phyloP scores from a whole-genome alignment of 148 eudicot genomes.

The Rhododendron ferrugineum region DNA sequence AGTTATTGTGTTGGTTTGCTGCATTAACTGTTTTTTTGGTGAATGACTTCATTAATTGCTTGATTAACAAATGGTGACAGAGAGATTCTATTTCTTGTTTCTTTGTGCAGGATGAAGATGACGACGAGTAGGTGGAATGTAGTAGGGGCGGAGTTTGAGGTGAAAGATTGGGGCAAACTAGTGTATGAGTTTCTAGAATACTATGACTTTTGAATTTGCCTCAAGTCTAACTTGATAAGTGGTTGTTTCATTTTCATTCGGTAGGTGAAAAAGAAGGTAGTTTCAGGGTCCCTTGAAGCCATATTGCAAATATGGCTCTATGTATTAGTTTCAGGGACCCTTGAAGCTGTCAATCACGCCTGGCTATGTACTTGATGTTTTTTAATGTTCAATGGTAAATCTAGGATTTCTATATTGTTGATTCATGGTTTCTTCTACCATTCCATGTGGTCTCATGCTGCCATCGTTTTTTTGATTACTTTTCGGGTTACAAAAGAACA shows the following conservation, averaged over 20 bases:
- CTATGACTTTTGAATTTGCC: neutral
- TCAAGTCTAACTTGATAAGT: neutral
- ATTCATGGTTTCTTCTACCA: neutral
- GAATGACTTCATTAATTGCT: neutral
- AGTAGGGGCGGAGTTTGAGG: neutral
- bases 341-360: neutral
- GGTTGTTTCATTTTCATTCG: neutral
- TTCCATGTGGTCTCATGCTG: neutral
- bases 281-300: neutral
- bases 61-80: neutral
- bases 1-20: neutral
- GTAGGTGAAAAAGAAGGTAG: neutral
- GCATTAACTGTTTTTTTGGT: neutral
- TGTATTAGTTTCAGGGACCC: neutral
- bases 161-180: neutral
- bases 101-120: constrained; percentile 3
- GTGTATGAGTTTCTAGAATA: neutral
- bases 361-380: neutral
- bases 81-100: neutral
- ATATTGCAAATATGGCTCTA: neutral
- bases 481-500: neutral
- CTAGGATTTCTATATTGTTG: neutral
- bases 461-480: neutral
- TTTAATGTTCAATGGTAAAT: neutral
- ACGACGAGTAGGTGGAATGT: neutral